Conservation (phyloP, 345 rosid genomes). For the Eucalyptus erythrocorys region DNA sequence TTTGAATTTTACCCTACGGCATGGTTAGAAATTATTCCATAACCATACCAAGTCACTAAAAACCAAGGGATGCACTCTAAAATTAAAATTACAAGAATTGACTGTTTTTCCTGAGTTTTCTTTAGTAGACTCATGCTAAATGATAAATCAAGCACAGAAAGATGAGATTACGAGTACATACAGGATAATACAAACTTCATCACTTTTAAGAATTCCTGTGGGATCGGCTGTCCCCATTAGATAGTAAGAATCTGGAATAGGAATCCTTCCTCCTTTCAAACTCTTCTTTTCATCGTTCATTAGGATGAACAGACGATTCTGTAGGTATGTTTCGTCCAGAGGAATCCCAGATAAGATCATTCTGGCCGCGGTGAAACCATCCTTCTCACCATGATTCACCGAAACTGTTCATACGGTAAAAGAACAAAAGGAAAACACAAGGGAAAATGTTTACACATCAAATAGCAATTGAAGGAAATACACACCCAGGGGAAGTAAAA, state of each 20-base stretch:
- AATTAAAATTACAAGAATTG: neutral
- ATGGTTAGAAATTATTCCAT: neutral
- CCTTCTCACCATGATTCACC: conserved; percentile 34
- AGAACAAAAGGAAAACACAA: neutral
- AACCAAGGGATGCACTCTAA: neutral
- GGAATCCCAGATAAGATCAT: conserved; percentile 73
- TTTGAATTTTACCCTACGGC: neutral
- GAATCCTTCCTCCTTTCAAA: conserved; percentile 53
- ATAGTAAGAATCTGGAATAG: conserved; percentile 53
- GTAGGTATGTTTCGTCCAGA: conserved; percentile 54
- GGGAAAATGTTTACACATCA: neutral
- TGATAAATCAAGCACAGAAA: neutral
- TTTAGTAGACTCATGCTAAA: neutral
- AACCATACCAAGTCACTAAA: neutral
- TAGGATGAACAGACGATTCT: conserved; percentile 17
- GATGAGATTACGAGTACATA: conserved; percentile 11
- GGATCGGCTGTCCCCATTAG: conserved; percentile 90
- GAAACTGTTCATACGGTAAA: conserved; percentile 21
- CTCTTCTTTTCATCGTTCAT: conserved; percentile 30
- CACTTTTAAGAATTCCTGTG: conserved; percentile 37
- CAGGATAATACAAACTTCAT: conserved; percentile 82
- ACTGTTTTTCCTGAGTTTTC: neutral
- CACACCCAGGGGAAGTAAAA: neutral
- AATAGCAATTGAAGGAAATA: neutral
- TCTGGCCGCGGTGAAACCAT: conserved; percentile 16